Percentiles rank a stretch among this genome's conserved stretches.
These are phyloP conservation scores for Adansonia gregorii DNA, from an alignment of 441 rosid genomes.

Conservation along the genomic window DNA sequence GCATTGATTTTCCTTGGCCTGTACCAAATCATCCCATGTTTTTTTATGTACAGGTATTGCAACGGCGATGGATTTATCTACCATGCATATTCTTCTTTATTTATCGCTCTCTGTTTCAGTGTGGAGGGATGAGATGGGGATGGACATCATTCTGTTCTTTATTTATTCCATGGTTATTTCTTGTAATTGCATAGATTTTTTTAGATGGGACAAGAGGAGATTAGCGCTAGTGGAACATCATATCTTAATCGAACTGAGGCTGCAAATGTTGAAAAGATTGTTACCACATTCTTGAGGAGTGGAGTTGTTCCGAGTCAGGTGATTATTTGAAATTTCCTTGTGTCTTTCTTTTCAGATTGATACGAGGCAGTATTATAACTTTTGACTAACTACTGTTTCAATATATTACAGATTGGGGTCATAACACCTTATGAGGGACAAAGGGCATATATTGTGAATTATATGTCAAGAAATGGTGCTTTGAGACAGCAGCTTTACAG, in stretches of 20 bases:
- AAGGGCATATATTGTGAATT: constrained; percentile 96
- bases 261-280: constrained; percentile 99
- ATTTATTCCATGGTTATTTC: constrained; percentile 21
- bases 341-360: constrained; percentile 18
- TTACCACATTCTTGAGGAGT: constrained; percentile 94
- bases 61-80: background rate
- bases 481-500: constrained; percentile 97
- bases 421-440: constrained; percentile 99
- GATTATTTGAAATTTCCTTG: background rate
- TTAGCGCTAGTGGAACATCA: constrained; percentile 98
- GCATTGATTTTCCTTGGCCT: constrained; percentile 99
- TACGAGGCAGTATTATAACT: constrained; percentile 16
- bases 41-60: constrained; percentile 91
- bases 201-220: constrained; percentile 99
- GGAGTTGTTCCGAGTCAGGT: constrained; percentile 98
- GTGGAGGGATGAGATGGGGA: background rate
- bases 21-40: constrained; percentile 98
- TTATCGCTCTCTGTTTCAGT: background rate
- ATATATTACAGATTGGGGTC: constrained; percentile 79
- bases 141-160: background rate
- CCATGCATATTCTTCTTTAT: background rate
- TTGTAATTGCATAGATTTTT: constrained; percentile 36
- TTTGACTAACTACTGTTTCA: background rate
- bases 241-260: constrained; percentile 99
- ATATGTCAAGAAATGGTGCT: constrained; percentile 97